Evolutionary conservation across 2,329 filamentous ascomycete species (phyloP).

Genomic region (Fusarium decemcellulare): DNA sequence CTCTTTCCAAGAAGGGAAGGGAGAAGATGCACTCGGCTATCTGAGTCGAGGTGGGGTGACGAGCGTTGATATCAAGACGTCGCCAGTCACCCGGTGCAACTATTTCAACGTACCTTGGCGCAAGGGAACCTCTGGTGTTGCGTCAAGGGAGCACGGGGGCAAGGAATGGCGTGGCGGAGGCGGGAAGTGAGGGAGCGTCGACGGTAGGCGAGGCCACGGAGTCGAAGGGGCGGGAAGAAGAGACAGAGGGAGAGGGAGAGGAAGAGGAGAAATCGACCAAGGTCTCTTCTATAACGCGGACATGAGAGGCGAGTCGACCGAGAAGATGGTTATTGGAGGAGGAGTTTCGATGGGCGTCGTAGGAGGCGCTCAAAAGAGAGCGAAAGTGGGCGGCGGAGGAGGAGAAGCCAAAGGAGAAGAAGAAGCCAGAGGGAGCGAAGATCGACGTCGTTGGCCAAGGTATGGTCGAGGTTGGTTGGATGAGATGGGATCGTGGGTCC

Average conservation of each 20-base stretch:
- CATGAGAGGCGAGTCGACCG: slow-evolving; percentile 48
- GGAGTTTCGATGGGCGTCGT: slow-evolving; percentile 11
- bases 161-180: slow-evolving; percentile 30
- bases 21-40: slow-evolving; percentile 24
- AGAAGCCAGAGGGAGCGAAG: slow-evolving; percentile 38
- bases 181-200: slow-evolving; percentile 32
- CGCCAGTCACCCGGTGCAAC: slow-evolving; percentile 9
- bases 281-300: slow-evolving; percentile 54
- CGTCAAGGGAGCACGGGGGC: slow-evolving; percentile 26
- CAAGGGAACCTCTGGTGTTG: slow-evolving; percentile 27
- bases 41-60: slow-evolving; percentile 35
- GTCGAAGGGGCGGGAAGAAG: slow-evolving; percentile 16
- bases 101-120: slow-evolving; percentile 38
- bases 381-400: slow-evolving; percentile 22
- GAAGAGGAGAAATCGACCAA: slow-evolving; percentile 37
- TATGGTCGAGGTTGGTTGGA: slow-evolving; percentile 25
- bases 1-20: slow-evolving; percentile 9
- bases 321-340: neutral
- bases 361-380: slow-evolving; percentile 41
- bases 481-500: slow-evolving; percentile 38
- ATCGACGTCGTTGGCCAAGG: slow-evolving; percentile 41
- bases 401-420: slow-evolving; percentile 33
- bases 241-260: slow-evolving; percentile 26
- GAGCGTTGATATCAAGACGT: slow-evolving; percentile 22
- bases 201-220: slow-evolving; percentile 18